Conservation (phyloP, 192 early-diverging fungal species). For the Polychytrium aggregatum region DNA sequence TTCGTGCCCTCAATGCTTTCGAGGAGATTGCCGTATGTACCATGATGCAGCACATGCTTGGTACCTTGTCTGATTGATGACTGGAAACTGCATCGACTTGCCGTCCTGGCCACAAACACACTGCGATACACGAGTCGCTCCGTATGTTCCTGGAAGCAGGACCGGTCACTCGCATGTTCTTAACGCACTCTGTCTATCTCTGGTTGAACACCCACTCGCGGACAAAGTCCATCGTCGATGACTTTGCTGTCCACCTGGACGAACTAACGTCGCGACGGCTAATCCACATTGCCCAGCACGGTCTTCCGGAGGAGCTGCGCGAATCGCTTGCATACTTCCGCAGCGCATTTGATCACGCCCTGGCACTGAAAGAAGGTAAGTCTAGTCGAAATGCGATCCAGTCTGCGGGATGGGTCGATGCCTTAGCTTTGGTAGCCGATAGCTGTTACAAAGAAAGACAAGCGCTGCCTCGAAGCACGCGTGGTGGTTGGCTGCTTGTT, state of each 20-base stretch:
- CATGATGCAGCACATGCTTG: conserved; percentile 7
- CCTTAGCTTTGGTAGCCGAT: too few species aligned
- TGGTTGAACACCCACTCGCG: too few species aligned
- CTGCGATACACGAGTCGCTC: too few species aligned
- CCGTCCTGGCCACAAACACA: too few species aligned
- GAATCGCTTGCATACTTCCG: conserved; percentile 59
- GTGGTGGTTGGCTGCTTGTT: too few species aligned
- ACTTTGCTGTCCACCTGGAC: conserved; percentile 6
- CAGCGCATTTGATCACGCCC: conserved; percentile 59
- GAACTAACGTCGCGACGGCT: conserved; percentile 22
- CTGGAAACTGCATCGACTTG: too few species aligned
- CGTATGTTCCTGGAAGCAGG: too few species aligned
- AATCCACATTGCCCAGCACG: conserved; percentile 23
- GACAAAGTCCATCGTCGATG: conserved; percentile 6
- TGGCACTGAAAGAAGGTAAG: conserved; percentile 44
- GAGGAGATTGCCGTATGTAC: conserved; percentile 30
- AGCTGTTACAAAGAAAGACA: too few species aligned
- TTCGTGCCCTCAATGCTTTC: conserved; percentile 53
- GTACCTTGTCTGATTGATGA: neutral
- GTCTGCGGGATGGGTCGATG: too few species aligned
- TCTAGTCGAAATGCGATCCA: conserved; percentile 45
- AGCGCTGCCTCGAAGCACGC: too few species aligned
- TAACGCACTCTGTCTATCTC: too few species aligned
- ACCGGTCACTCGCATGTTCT: too few species aligned
- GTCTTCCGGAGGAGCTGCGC: conserved; percentile 40